Evolutionary conservation across 768 basidiomycete genomes (phyloP).

Genomic region (Boletales sp.): DNA sequence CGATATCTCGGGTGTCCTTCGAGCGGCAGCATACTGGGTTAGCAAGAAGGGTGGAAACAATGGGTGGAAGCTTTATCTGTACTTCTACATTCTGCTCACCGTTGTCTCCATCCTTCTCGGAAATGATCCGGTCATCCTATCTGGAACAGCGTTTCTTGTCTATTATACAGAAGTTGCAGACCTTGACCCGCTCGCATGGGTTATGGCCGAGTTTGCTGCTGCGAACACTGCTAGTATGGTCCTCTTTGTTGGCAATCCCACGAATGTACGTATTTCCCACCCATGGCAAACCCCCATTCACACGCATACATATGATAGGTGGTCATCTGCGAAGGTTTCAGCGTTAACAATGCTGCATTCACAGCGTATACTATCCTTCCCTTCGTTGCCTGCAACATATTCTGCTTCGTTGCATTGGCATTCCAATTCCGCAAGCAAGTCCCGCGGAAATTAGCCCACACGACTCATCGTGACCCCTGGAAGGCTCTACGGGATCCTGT

Average conservation of each 20-base stretch:
- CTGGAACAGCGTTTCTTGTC: slow-evolving; percentile 84
- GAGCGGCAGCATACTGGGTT: slow-evolving; percentile 87
- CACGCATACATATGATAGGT: slow-evolving; percentile 29
- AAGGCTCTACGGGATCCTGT: slow-evolving; percentile 67
- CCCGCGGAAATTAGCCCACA: slow-evolving; percentile 40
- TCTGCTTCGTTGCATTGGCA: slow-evolving; percentile 56
- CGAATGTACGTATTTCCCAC: slow-evolving; percentile 49
- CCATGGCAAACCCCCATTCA: neutral
- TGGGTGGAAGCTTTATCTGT: slow-evolving; percentile 70
- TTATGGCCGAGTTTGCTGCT: slow-evolving; percentile 72
- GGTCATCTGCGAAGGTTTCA: slow-evolving; percentile 84
- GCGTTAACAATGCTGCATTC: slow-evolving; percentile 71
- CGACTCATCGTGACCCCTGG: slow-evolving; percentile 44
- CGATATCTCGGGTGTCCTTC: slow-evolving; percentile 83
- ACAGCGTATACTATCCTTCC: slow-evolving; percentile 83
- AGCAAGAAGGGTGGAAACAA: slow-evolving; percentile 72
- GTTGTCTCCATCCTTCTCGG: slow-evolving; percentile 76
- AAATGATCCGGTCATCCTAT: slow-evolving; percentile 91
- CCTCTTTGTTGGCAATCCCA: slow-evolving; percentile 85
- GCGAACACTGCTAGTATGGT: slow-evolving; percentile 78
- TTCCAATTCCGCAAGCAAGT: slow-evolving; percentile 59
- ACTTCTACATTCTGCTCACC: slow-evolving; percentile 83
- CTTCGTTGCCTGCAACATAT: slow-evolving; percentile 62
- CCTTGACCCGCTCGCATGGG: slow-evolving; percentile 58
- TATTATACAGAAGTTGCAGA: slow-evolving; percentile 71